phyloP scores from a whole-genome alignment of 768 basidiomycete species.

The Russula compacta region DNA sequence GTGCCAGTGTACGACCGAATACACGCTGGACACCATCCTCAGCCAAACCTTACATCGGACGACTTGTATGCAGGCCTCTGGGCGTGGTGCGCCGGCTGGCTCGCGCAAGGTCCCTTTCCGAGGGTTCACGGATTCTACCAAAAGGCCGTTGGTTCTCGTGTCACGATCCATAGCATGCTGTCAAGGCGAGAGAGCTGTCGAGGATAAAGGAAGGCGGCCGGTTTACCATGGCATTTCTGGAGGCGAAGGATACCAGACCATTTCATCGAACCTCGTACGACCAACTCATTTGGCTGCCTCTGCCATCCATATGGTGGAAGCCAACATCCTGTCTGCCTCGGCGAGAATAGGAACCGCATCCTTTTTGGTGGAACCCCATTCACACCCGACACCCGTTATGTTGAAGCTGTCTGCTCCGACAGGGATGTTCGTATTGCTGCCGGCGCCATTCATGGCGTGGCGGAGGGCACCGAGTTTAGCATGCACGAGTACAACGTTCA shows the following conservation, averaged over 20 bases:
- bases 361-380: slow-evolving; percentile 54
- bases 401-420: slow-evolving; percentile 32
- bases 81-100: slow-evolving; percentile 42
- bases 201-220: slow-evolving; percentile 55
- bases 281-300: slow-evolving; percentile 41
- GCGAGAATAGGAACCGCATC: slow-evolving; percentile 38
- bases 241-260: slow-evolving; percentile 35
- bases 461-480: slow-evolving; percentile 53
- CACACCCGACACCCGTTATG: slow-evolving; percentile 37
- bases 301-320: slow-evolving; percentile 30
- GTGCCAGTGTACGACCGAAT: slow-evolving; percentile 36
- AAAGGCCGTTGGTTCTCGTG: slow-evolving; percentile 34
- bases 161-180: slow-evolving; percentile 50
- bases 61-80: slow-evolving; percentile 51
- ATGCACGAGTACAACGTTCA: slow-evolving; percentile 52
- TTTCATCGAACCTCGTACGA: slow-evolving; percentile 47
- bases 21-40: slow-evolving; percentile 52
- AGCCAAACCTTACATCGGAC: slow-evolving; percentile 40
- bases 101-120: slow-evolving; percentile 31
- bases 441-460: slow-evolving; percentile 54
- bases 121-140: slow-evolving; percentile 37
- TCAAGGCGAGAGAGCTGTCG: slow-evolving; percentile 45
- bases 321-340: slow-evolving; percentile 45
- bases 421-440: slow-evolving; percentile 42
- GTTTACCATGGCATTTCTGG: slow-evolving; percentile 50